A percentile compares a stretch with the other conserved stretches of the same genome.
Conservation (phyloP, 345 rosid genomes). For the Salix suchowensis region DNA sequence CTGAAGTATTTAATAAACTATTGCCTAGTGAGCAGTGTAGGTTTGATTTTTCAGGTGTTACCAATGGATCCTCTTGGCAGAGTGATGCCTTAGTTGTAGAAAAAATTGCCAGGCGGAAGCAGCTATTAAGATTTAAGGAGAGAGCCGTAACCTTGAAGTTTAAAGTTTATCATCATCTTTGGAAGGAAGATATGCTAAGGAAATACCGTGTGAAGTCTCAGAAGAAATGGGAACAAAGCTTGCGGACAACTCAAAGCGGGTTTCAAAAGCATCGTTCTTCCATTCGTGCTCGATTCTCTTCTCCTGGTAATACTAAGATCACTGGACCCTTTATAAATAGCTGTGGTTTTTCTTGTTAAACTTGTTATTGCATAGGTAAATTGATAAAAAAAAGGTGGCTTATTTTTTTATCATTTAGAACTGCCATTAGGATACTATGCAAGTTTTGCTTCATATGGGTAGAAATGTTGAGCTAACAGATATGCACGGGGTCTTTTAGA, state of each 20-base stretch:
- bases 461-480: not conserved
- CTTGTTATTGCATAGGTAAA: not conserved
- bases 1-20: slow-evolving; percentile 45
- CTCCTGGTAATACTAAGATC: slow-evolving; percentile 46
- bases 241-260: slow-evolving; percentile 44
- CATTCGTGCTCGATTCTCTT: slow-evolving; percentile 57
- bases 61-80: slow-evolving; percentile 20
- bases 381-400: not conserved
- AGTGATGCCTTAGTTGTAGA: slow-evolving; percentile 39
- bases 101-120: slow-evolving; percentile 44
- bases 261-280: slow-evolving; percentile 61
- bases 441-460: not conserved
- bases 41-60: slow-evolving; percentile 31
- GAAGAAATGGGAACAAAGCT: slow-evolving; percentile 51
- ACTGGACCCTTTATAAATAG: not conserved
- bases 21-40: slow-evolving; percentile 38
- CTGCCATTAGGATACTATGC: not conserved
- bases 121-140: slow-evolving; percentile 60
- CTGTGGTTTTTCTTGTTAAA: not conserved
- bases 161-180: slow-evolving; percentile 62
- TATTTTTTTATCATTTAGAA: not conserved
- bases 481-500: not conserved
- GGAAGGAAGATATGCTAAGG: slow-evolving; percentile 82
- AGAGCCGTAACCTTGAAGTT: slow-evolving; percentile 68
- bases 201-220: slow-evolving; percentile 64